Evolutionary conservation across 2,329 filamentous ascomycete species (phyloP).

Genomic region (Cladosporium sp.): DNA sequence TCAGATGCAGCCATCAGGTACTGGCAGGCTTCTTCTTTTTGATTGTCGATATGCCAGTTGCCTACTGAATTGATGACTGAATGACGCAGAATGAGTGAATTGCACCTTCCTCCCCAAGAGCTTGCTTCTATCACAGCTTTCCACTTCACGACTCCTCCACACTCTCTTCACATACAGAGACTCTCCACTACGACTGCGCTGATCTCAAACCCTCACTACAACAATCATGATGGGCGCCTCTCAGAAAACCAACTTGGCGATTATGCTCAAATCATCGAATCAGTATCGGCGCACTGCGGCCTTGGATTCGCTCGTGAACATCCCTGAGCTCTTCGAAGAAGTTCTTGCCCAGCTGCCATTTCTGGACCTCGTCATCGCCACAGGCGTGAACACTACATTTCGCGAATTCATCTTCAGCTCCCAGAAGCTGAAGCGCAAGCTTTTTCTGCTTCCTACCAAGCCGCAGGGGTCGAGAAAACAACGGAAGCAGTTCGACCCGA

Average conservation of each 20-base stretch:
- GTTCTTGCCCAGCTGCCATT: slow-evolving; percentile 3
- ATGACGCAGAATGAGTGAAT: background rate
- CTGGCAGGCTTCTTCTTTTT: background rate
- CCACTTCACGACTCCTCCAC: background rate
- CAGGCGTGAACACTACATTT: slow-evolving; percentile 4
- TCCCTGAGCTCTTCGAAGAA: slow-evolving; percentile 14
- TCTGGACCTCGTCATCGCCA: slow-evolving; percentile 4
- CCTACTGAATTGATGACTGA: background rate
- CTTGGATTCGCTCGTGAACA: background rate
- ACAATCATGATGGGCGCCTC: background rate
- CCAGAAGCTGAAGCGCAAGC: background rate
- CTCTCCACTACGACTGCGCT: background rate
- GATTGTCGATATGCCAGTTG: background rate
- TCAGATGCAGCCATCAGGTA: no score
- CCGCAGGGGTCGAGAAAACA: background rate
- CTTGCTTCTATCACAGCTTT: background rate
- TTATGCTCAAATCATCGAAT: background rate
- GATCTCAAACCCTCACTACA: background rate
- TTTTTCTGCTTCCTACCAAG: background rate
- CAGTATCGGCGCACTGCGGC: background rate
- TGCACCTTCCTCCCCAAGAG: background rate
- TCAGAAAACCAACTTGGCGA: background rate
- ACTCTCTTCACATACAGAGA: background rate
- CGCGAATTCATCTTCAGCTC: slow-evolving; percentile 6
- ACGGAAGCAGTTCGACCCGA: background rate